These are phyloP conservation scores for Pseudoturritis turrita DNA, from an alignment of 345 rosid genomes.

Conservation along the genomic window DNA sequence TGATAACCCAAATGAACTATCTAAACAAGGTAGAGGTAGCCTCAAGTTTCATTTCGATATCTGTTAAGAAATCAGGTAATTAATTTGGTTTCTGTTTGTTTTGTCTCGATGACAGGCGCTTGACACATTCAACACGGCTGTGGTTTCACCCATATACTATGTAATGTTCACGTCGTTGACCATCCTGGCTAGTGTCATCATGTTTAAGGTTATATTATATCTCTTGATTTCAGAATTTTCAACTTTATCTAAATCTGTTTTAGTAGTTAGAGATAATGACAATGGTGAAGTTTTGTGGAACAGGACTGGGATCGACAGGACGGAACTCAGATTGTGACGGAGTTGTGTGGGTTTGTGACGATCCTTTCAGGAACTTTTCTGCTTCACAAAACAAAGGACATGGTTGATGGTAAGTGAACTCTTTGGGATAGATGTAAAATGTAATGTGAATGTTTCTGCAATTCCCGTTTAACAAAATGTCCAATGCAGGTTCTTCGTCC, in stretches of 20 bases:
- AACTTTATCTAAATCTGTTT: neutral
- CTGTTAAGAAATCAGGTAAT: neutral
- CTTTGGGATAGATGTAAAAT: neutral
- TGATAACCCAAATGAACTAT: constrained; percentile 68
- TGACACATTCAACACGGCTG: constrained; percentile 82
- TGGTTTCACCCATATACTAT: constrained; percentile 80
- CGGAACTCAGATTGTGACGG: constrained; percentile 62
- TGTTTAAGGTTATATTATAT: constrained; percentile 62
- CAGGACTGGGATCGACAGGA: constrained; percentile 80
- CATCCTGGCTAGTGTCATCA: constrained; percentile 72
- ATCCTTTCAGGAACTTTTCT: constrained; percentile 80
- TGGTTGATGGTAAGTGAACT: constrained; percentile 51
- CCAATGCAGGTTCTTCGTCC: constrained; percentile 3
- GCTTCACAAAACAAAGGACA: constrained; percentile 74
- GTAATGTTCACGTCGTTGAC: constrained; percentile 80
- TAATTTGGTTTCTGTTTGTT: constrained; percentile 3
- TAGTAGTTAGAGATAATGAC: neutral
- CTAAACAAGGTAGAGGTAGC: constrained; percentile 48
- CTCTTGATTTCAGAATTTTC: neutral
- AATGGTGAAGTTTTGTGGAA: neutral
- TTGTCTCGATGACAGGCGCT: constrained; percentile 52
- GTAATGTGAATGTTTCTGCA: neutral
- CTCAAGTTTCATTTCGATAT: neutral
- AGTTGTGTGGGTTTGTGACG: constrained; percentile 69
- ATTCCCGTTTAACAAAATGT: neutral